phyloP scores from a whole-genome alignment of 306 rosid species.

The Medicago ruthenica region DNA sequence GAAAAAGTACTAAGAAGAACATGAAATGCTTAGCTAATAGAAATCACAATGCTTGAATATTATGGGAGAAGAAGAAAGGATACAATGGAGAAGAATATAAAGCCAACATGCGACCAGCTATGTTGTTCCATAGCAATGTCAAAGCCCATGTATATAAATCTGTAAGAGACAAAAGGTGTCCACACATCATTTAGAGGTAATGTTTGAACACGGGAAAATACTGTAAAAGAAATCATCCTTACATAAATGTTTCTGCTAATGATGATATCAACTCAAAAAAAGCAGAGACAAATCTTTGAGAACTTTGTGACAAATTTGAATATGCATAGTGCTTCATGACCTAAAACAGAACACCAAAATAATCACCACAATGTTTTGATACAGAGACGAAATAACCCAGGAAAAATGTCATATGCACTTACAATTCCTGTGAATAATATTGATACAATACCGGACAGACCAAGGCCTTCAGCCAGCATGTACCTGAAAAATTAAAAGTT shows the following conservation, averaged over 20 bases:
- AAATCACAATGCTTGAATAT: constrained; percentile 34
- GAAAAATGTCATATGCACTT: constrained; percentile 47
- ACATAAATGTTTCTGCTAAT: constrained; percentile 97
- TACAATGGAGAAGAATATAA: constrained; percentile 98
- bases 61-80: constrained; percentile 56
- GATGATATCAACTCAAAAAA: constrained; percentile 97
- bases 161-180: constrained; percentile 48
- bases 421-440: constrained; percentile 97
- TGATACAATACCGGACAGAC: constrained; percentile 96
- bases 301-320: constrained; percentile 91
- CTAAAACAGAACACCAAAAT: constrained; percentile 53
- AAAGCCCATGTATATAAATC: constrained; percentile 99
- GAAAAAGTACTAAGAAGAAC: constrained; percentile 53
- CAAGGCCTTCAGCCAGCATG: constrained; percentile 98
- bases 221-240: constrained; percentile 49
- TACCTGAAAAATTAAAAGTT: constrained; percentile 58
- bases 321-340: constrained; percentile 97
- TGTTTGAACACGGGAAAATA: constrained; percentile 34
- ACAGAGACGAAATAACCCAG: constrained; percentile 17
- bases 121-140: constrained; percentile 99
- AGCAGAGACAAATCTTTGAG: constrained; percentile 86
- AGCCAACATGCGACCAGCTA: constrained; percentile 99
- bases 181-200: constrained; percentile 32
- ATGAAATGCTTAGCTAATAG: constrained; percentile 31
- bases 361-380: constrained; percentile 32